phyloP scores from a whole-genome alignment of 371 early-diverging fungal species.

The Apophysomyces trapeziformis region DNA sequence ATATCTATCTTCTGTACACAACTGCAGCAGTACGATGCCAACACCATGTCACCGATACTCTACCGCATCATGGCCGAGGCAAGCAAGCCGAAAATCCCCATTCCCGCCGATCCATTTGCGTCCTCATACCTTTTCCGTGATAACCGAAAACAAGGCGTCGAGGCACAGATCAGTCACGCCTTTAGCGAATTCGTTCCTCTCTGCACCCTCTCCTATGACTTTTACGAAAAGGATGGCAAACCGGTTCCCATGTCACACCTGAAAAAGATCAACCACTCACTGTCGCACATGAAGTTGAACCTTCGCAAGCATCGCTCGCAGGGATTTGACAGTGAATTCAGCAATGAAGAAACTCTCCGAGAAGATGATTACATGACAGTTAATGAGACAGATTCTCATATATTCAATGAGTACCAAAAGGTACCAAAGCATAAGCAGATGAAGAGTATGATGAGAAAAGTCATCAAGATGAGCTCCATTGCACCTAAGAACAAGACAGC shows the following conservation, averaged over 20 bases:
- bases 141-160: constrained; percentile 16
- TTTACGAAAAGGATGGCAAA: constrained; percentile 16
- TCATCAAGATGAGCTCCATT: constrained; percentile 37
- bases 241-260: constrained; percentile 11
- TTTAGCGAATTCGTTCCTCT: constrained; percentile 35
- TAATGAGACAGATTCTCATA: constrained; percentile 12
- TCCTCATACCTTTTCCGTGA: constrained; percentile 38
- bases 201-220: constrained; percentile 14
- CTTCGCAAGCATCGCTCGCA: constrained; percentile 35
- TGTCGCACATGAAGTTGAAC: constrained; percentile 43
- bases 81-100: constrained; percentile 25
- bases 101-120: constrained; percentile 39
- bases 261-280: constrained; percentile 42
- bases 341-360: constrained; percentile 25
- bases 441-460: constrained; percentile 39
- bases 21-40: constrained; percentile 22
- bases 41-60: constrained; percentile 31
- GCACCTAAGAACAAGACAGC: constrained; percentile 18
- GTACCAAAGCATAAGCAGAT: constrained; percentile 28
- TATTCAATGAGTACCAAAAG: constrained; percentile 1
- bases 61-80: constrained; percentile 42
- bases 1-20: constrained; percentile 43
- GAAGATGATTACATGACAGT: constrained; percentile 16
- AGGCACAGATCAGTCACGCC: constrained; percentile 20
- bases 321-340: constrained; percentile 20